These are phyloP conservation scores for Theileria equi DNA, from an alignment of 169 alveolate species.

Conservation along the genomic window DNA sequence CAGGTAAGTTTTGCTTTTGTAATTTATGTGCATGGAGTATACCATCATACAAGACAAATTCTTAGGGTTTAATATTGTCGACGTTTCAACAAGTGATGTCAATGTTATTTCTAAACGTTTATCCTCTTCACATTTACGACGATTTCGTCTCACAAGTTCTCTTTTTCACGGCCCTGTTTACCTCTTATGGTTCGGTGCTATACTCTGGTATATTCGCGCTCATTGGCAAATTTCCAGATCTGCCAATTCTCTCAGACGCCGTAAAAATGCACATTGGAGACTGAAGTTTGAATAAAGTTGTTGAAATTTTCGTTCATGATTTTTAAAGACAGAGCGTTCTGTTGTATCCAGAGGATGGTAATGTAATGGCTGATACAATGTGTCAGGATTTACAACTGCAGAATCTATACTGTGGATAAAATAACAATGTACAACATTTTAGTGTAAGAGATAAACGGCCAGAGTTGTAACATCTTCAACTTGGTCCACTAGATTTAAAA, in stretches of 20 bases:
- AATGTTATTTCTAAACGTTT: conserved; percentile 41
- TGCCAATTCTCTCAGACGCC: conserved; percentile 51
- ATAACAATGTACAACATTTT: no score
- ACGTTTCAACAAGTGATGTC: conserved; percentile 34
- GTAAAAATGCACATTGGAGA: conserved; percentile 54
- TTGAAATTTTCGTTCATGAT: no score
- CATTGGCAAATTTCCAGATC: conserved; percentile 16
- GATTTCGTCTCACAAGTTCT: conserved; percentile 26
- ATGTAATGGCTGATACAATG: no score
- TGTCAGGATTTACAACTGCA: no score
- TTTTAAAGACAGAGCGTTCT: no score
- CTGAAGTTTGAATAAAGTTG: no score
- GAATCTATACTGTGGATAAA: no score
- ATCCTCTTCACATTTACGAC: conserved; percentile 17
- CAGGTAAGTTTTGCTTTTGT: conserved; percentile 49
- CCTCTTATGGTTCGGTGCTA: conserved; percentile 40
- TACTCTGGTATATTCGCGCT: conserved; percentile 20
- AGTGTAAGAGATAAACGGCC: no score
- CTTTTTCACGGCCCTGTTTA: conserved; percentile 16
- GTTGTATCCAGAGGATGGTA: no score
- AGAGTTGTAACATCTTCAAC: no score
- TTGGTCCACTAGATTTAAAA: no score
- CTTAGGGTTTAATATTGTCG: conserved; percentile 20
- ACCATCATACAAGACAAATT: not conserved
- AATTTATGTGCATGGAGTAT: not conserved